Evolutionary conservation across 306 rosid species (phyloP).

Genomic region (Glycine soja): DNA sequence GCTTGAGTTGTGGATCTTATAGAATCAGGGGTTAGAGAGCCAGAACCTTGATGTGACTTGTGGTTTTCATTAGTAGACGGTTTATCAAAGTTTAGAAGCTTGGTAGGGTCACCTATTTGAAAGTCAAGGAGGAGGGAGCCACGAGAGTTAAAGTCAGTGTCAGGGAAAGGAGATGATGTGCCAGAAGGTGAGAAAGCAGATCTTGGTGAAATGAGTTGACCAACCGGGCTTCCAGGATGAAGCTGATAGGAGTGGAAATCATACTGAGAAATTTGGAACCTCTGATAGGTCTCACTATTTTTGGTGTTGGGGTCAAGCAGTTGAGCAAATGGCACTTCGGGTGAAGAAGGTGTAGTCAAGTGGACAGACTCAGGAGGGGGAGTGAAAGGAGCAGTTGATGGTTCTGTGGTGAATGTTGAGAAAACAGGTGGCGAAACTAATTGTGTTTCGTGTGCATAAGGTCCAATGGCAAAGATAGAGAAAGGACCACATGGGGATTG

Average conservation of each 20-base stretch:
- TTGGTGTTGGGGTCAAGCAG: constrained; percentile 65
- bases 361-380: constrained; percentile 93
- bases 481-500: constrained; percentile 58
- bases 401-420: constrained; percentile 82
- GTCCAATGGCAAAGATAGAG: constrained; percentile 95
- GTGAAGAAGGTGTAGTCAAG: constrained; percentile 95
- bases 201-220: constrained; percentile 90
- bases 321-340: constrained; percentile 97
- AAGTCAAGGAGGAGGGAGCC: constrained; percentile 59
- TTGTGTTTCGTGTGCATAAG: constrained; percentile 91
- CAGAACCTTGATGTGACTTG: constrained; percentile 55
- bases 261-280: constrained; percentile 69
- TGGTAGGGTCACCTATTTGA: constrained; percentile 65
- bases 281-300: constrained; percentile 61
- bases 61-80: constrained; percentile 60
- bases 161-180: constrained; percentile 82
- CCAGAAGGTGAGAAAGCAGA: constrained; percentile 87
- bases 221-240: constrained; percentile 93
- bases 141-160: constrained; percentile 56
- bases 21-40: constrained; percentile 56
- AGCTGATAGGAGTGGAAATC: constrained; percentile 90
- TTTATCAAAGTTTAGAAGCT: constrained; percentile 69
- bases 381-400: constrained; percentile 72
- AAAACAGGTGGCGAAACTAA: constrained; percentile 93
- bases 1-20: constrained; percentile 44